Base-by-base conservation (phyloP, 371 early-diverging fungal genomes). In the Mortierella sp. region DNA sequence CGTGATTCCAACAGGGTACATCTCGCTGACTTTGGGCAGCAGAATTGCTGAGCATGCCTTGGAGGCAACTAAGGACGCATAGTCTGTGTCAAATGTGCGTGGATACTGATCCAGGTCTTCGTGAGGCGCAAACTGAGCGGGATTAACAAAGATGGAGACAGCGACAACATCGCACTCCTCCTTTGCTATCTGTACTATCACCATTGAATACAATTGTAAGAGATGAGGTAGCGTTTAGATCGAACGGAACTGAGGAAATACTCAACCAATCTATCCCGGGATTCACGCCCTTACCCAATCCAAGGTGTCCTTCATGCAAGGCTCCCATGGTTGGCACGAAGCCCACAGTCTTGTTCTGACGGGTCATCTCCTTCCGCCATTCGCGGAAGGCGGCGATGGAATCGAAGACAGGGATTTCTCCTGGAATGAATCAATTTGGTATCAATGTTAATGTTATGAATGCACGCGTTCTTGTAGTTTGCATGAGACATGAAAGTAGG, bases 71-170 rank as follows among this genome's bases (percentile, higher is more conserved):
- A 98, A 86, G 57, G 90, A 84, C 1, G 86, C 85, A 12, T 96
- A 72, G 78, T 99, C 99, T 5, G 79, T 64, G 35, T 93, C 91
- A 22, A 94, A 83, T 0, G 97, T 96, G 49, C 98, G 93, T 26
- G 99, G 99, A 75, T 99, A 99, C 51, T 89, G 88, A 65, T 88
- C 93, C 30, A 97, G 87, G 75, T 99, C 99, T 84, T 99, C 99
- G 65, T 92, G 91, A 0, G 98, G 98, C 1, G 97, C 96, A 79
- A 99, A 99, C 77, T 98, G 99, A 5, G 98, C 94, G 22, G 99
- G 99, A 73, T 98, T 98, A 28, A 98, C 99, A 87, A 97, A 98
- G 62, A 98, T 95, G 57, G 93, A 92, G 30, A 96, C 87, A 0
- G 95, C 93, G 6, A 96, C 95, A 22, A 85, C 74, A 64, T 94